phyloP scores from a whole-genome alignment of 257 asterid species.

The Thymus quinquecostatus region DNA sequence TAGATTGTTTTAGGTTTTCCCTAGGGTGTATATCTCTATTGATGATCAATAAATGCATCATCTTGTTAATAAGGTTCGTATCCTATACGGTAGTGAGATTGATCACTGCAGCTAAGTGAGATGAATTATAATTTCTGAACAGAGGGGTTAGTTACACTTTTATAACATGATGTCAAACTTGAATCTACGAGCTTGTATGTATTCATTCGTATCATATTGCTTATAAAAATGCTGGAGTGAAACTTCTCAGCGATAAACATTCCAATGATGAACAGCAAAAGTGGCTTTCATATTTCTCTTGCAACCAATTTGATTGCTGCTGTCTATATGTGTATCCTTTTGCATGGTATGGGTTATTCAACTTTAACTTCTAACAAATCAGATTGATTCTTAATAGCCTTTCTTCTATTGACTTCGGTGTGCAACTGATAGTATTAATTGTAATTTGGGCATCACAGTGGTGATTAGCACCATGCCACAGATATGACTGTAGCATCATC shows the following conservation, averaged over 20 bases:
- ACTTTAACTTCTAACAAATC: too few relatives aligned
- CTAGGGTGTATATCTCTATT: constrained; percentile 1
- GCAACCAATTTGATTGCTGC: background rate
- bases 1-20: constrained; percentile 10
- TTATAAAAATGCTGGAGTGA: constrained; percentile 2
- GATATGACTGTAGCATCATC: background rate
- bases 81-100: too few relatives aligned
- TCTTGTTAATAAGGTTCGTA: background rate
- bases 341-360: too few relatives aligned
- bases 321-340: too few relatives aligned
- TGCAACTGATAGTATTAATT: background rate
- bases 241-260: background rate
- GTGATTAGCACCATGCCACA: background rate
- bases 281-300: background rate
- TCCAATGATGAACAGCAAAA: background rate
- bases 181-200: background rate
- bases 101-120: background rate
- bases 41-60: constrained; percentile 16
- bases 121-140: background rate
- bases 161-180: background rate
- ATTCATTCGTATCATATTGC: background rate
- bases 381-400: too few relatives aligned
- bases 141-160: background rate
- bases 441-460: background rate
- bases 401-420: too few relatives aligned